These are phyloP conservation scores for Lagenidium giganteum DNA, from an alignment of 352 stramenopile genomes.

Conservation along the genomic window DNA sequence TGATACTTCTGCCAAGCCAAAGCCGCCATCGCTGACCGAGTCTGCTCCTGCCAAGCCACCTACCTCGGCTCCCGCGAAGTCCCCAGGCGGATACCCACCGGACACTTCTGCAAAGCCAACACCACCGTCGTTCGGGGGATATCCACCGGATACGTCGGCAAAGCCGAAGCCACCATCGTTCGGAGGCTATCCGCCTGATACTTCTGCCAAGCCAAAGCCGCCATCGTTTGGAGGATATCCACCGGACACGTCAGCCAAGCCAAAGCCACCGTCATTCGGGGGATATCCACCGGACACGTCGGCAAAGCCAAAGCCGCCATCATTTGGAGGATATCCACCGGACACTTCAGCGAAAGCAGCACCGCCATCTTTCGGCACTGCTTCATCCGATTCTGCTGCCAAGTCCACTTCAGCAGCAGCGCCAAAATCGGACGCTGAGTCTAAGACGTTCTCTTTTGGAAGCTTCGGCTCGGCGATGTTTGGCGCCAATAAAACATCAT, in stretches of 20 bases:
- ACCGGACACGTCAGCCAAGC: constrained; percentile 8
- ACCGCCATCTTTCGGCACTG: constrained; percentile 1
- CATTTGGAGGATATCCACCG: constrained; percentile 5
- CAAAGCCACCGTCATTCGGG: neutral
- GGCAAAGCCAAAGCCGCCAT: constrained; percentile 6
- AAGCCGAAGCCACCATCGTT: constrained; percentile 1
- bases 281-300: constrained; percentile 17
- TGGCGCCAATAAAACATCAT: neutral
- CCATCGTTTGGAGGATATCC: constrained; percentile 19
- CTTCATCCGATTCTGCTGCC: neutral
- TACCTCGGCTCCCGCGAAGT: neutral
- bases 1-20: neutral
- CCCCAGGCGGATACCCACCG: constrained; percentile 23
- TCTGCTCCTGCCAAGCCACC: constrained; percentile 1
- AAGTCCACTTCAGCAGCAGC: neutral
- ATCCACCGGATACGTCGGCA: constrained; percentile 9
- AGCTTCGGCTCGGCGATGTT: constrained; percentile 4
- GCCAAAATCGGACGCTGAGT: too few species aligned
- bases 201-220: constrained; percentile 11
- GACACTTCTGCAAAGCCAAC: constrained; percentile 30
- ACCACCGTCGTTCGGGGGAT: constrained; percentile 7
- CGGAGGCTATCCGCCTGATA: too few species aligned
- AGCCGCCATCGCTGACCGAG: neutral
- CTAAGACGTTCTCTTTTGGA: constrained; percentile 8
- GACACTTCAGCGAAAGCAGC: constrained; percentile 9